phyloP scores from a whole-genome alignment of 2,329 filamentous ascomycete genomes.

The Hirsutella minnesotensis region DNA sequence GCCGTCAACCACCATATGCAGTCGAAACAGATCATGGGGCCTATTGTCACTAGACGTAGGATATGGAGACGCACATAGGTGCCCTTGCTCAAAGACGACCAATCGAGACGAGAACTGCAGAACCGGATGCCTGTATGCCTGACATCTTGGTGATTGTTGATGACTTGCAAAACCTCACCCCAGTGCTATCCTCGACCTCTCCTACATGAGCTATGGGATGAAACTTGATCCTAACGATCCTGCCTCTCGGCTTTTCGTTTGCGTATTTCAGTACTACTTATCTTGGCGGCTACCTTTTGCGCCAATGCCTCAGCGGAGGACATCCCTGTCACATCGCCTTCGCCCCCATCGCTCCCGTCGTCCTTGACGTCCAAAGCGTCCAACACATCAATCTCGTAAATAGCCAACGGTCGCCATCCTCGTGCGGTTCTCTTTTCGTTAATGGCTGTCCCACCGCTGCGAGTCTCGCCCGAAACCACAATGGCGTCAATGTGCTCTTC shows the following conservation, averaged over 20 bases:
- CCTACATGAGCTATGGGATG: too few relatives aligned
- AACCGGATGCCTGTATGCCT: too few relatives aligned
- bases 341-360: slow-evolving; percentile 8
- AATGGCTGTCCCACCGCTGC: slow-evolving; percentile 70
- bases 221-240: neutral
- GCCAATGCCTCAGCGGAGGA: too few relatives aligned
- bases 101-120: too few relatives aligned
- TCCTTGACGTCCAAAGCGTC: slow-evolving; percentile 42
- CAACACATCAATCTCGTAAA: slow-evolving; percentile 85
- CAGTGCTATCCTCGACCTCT: too few relatives aligned
- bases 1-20: too few relatives aligned
- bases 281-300: slow-evolving; percentile 44
- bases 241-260: slow-evolving; percentile 29
- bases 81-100: too few relatives aligned
- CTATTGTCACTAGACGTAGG: too few relatives aligned
- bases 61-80: too few relatives aligned
- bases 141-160: too few relatives aligned
- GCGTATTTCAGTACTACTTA: slow-evolving; percentile 82
- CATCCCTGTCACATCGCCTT: neutral
- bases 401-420: slow-evolving; percentile 63
- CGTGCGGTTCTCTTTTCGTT: slow-evolving; percentile 70
- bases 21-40: too few relatives aligned
- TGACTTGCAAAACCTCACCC: too few relatives aligned
- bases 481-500: slow-evolving; percentile 67
- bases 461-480: slow-evolving; percentile 80